A percentile compares a stretch with the other conserved stretches of the same genome.
phyloP scores from a whole-genome alignment of 441 rosid genomes.

The Gossypium davidsonii region DNA sequence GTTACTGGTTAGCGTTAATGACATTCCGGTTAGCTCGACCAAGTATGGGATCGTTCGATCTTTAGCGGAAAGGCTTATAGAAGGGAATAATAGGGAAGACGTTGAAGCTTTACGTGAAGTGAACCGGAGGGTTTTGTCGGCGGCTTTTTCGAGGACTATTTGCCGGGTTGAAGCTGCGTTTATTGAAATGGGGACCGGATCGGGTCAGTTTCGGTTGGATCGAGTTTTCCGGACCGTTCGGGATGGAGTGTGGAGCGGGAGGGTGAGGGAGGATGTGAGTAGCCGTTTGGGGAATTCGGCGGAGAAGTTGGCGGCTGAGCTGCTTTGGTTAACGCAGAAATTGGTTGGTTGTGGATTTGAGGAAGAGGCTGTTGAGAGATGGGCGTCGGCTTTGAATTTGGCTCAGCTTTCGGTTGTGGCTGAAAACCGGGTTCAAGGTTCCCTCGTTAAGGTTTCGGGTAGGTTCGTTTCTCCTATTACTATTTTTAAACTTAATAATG shows the following conservation, averaged over 20 bases:
- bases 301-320: slow-evolving; percentile 76
- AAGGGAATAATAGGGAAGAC: slow-evolving; percentile 51
- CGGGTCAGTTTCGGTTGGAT: slow-evolving; percentile 28
- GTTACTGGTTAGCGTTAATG: slow-evolving; percentile 42
- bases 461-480: background rate
- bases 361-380: slow-evolving; percentile 60
- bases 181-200: slow-evolving; percentile 22
- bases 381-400: slow-evolving; percentile 74
- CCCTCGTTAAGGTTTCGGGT: slow-evolving; percentile 45
- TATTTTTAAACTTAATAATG: too few relatives aligned
- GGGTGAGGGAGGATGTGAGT: slow-evolving; percentile 27
- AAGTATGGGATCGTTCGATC: slow-evolving; percentile 67
- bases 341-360: slow-evolving; percentile 53
- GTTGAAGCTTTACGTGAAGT: slow-evolving; percentile 37
- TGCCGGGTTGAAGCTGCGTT: slow-evolving; percentile 46
- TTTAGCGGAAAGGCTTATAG: slow-evolving; percentile 63
- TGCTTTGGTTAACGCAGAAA: slow-evolving; percentile 73
- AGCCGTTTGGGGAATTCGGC: slow-evolving; percentile 31
- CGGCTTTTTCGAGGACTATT: slow-evolving; percentile 59
- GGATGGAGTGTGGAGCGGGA: slow-evolving; percentile 29
- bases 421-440: slow-evolving; percentile 64
- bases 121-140: slow-evolving; percentile 46
- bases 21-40: slow-evolving; percentile 66
- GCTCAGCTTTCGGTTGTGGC: slow-evolving; percentile 58
- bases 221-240: slow-evolving; percentile 37